A percentile compares a stretch with the other conserved stretches of the same genome.
phyloP scores from a whole-genome alignment of 139 green algal species.

The Chlorella sp. region DNA sequence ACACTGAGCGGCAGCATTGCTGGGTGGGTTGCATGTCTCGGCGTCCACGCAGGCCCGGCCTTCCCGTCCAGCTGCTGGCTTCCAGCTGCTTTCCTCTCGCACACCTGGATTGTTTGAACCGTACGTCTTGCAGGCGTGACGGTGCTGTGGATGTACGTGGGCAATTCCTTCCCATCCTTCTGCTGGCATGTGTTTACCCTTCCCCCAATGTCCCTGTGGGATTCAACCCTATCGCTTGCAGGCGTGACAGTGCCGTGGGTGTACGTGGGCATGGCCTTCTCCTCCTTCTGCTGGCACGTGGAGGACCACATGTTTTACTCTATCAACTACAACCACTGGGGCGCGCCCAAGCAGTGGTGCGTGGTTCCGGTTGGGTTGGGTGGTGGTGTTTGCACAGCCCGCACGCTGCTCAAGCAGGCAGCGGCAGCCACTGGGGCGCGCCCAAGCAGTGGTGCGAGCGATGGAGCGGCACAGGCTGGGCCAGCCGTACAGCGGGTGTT shows the following conservation, averaged over 20 bases:
- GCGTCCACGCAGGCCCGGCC: neutral
- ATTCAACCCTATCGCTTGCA: neutral
- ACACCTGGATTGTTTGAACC: too few relatives aligned
- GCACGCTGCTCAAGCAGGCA: neutral
- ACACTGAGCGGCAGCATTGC: too few relatives aligned
- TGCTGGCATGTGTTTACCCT: too few relatives aligned
- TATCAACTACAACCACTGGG: conserved; percentile 92
- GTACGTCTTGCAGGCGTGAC: conserved; percentile 72
- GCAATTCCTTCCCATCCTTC: conserved; percentile 53
- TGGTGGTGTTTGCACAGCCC: too few relatives aligned
- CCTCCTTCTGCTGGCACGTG: conserved; percentile 85
- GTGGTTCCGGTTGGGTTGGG: too few relatives aligned
- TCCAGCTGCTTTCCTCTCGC: too few relatives aligned
- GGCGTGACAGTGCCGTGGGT: conserved; percentile 87
- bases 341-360: conserved; percentile 68
- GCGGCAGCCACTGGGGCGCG: conserved; percentile 71
- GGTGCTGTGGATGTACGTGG: conserved; percentile 84
- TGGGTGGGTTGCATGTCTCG: neutral
- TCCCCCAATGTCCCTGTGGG: too few relatives aligned
- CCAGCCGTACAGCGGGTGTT: too few relatives aligned
- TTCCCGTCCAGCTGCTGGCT: neutral
- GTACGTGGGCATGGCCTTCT: conserved; percentile 84
- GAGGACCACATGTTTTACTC: conserved; percentile 95
- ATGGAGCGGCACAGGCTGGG: too few relatives aligned
- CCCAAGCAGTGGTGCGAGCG: conserved; percentile 68